Conservation (phyloP, 306 rosid genomes). For the Quercus alba region DNA sequence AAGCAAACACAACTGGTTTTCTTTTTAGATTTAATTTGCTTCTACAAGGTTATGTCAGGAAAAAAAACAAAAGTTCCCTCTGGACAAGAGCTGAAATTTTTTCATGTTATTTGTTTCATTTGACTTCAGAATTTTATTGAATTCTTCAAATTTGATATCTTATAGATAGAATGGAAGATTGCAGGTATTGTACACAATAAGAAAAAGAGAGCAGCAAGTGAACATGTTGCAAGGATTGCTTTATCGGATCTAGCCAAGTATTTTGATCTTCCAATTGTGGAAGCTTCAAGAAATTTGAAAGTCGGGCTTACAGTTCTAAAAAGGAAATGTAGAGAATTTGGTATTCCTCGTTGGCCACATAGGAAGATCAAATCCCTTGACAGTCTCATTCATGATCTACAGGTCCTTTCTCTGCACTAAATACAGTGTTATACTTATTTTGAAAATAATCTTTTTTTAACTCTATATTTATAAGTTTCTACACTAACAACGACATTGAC, state of each 20-base stretch:
- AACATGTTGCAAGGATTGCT: constrained; percentile 56
- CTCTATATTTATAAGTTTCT: not conserved
- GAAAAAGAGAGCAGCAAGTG: constrained; percentile 75
- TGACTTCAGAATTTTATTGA: constrained; percentile 15
- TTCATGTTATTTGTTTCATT: constrained; percentile 11
- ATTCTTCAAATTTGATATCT: constrained; percentile 30
- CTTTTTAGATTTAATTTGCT: not conserved
- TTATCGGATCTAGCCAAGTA: constrained; percentile 74
- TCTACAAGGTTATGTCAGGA: not conserved
- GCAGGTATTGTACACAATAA: constrained; percentile 49
- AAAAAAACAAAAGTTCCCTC: not conserved
- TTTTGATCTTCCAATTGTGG: constrained; percentile 77
- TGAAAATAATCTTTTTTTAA: not conserved
- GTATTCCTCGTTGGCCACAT: constrained; percentile 96
- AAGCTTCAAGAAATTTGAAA: constrained; percentile 76
- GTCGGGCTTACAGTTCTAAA: constrained; percentile 88
- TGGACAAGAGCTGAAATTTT: not conserved
- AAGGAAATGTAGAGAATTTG: constrained; percentile 86
- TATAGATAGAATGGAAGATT: constrained; percentile 31
- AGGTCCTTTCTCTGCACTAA: constrained; percentile 49
- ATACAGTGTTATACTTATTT: not conserved
- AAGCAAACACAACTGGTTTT: not conserved
- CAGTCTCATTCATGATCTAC: constrained; percentile 80
- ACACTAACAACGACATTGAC: not conserved
- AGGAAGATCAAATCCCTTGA: constrained; percentile 91